Percentiles rank a stretch among this genome's conserved stretches.
Conservation (phyloP, 441 rosid species). For the Biscutella laevigata region DNA sequence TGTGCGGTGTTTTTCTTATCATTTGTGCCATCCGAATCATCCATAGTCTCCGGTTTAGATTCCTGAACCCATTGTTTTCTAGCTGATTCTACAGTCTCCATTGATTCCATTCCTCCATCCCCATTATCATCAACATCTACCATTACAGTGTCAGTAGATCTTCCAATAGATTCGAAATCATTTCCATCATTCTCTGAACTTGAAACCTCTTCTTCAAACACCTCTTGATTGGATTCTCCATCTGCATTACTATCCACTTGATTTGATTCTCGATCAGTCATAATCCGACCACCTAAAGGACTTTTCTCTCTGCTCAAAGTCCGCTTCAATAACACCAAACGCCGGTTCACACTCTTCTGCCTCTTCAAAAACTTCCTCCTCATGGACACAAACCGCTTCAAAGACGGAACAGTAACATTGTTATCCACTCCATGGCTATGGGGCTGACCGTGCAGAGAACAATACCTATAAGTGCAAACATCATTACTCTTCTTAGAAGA, state of each 20-base stretch:
- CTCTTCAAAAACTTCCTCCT: conserved; percentile 43
- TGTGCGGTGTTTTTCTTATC: conserved; percentile 27
- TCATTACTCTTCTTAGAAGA: conserved; percentile 34
- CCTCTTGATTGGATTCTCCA: conserved; percentile 11
- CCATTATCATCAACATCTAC: conserved; percentile 8
- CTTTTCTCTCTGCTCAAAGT: conserved; percentile 32
- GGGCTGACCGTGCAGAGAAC: conserved; percentile 71
- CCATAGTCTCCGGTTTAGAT: conserved; percentile 7
- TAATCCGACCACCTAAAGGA: conserved; percentile 14
- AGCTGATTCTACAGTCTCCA: conserved; percentile 3
- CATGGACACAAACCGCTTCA: conserved; percentile 59
- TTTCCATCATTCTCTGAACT: conserved; percentile 5
- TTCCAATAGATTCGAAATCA: background rate
- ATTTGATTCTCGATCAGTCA: conserved; percentile 19
- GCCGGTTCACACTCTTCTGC: conserved; percentile 41
- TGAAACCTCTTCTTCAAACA: conserved; percentile 16
- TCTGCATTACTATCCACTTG: conserved; percentile 12
- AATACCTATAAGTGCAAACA: conserved; percentile 61
- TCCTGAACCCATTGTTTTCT: background rate
- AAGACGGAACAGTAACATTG: conserved; percentile 32
- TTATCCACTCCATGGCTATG: conserved; percentile 21
- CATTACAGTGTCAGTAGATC: background rate
- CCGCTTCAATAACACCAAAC: conserved; percentile 29
- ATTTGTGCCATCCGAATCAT: background rate
- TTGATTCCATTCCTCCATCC: background rate